Evolutionary conservation across 768 basidiomycete genomes (phyloP).

Genomic region (Collybiopsis luxurians): DNA sequence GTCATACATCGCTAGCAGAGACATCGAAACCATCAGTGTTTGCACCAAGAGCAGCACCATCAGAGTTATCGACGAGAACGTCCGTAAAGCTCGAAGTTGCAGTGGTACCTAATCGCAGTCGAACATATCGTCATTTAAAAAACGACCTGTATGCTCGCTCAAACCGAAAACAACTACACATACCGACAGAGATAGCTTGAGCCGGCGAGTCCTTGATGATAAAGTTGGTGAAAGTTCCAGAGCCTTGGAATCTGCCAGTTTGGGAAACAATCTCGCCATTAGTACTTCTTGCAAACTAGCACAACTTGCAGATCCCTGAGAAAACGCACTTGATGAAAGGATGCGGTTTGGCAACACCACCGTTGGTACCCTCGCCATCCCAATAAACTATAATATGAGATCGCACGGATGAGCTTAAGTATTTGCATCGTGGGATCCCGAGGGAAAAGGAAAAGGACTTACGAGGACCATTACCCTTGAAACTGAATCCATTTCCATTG

Average conservation of each 20-base stretch:
- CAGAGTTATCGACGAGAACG: neutral
- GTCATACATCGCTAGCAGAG: too few species aligned
- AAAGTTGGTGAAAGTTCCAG: conserved; percentile 8
- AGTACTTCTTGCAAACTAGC: too few species aligned
- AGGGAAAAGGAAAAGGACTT: neutral
- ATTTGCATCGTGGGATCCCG: too few species aligned
- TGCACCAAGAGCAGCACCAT: conserved; percentile 10
- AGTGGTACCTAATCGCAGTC: neutral
- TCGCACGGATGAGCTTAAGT: too few species aligned
- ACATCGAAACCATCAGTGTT: conserved; percentile 32
- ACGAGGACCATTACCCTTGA: neutral
- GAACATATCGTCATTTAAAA: too few species aligned
- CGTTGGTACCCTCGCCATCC: conserved; percentile 22
- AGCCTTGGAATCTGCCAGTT: conserved; percentile 6
- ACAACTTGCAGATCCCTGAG: too few species aligned
- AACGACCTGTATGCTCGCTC: neutral
- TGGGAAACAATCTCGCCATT: too few species aligned
- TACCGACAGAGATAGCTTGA: conserved; percentile 10
- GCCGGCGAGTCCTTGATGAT: conserved; percentile 9
- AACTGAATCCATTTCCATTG: neutral
- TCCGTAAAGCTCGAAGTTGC: neutral
- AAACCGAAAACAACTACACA: neutral
- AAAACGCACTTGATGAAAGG: conserved; percentile 5
- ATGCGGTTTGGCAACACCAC: conserved; percentile 19
- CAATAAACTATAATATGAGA: conserved; percentile 8